Base-by-base conservation (phyloP, 495 filamentous ascomycete species). In the Aspergillus avenaceus region DNA sequence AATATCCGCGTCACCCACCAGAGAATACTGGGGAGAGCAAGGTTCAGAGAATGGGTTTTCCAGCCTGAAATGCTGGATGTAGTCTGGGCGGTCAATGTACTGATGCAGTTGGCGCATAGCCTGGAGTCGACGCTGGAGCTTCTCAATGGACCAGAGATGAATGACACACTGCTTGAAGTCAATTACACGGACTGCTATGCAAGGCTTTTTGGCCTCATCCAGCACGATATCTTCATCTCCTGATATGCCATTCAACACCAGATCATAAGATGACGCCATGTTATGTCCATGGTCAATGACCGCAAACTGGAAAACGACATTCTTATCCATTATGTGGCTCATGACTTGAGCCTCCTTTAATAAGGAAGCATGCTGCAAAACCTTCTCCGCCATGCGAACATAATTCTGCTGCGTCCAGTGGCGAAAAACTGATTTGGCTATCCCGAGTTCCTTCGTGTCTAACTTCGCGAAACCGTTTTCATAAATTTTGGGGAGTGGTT, bases 271-370 rank as follows among this genome's bases (percentile, higher is more conserved):
- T 6, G 95, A 97, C 49, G 84, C 88, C 61, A 91, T 81, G 40
- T 84, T 82, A 58, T 97, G 91, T 2, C 93, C 93, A 57, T 86
- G 75, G 52, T 95, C 91, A 23, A 97, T 81, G 48, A 97, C 82
- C 14, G 90, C 86, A 63, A 96, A 97, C 67, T 98, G 93, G 69
- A 98, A 98, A 27, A 92, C 87, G 13, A 96, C 86, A 54, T 83
- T 83, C 69, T 96, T 93, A 57, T 93, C 90, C 79, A 98, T 88
- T 53, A 91, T 90, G 50, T 96, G 90, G 70, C 95, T 97, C 87
- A 98, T 92, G 42, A 98, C 83, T 63, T 98, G 93, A 4, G 92
- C 95, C 64, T 98, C 93, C 66, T 98, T 98, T 32, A 97, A 69
- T 28, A 82, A 82, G 11, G 87, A 83, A 7, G 92, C 92, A 67